Evolutionary conservation across 176 grass and related monocot species (phyloP).

Genomic region (Olyra latifolia): DNA sequence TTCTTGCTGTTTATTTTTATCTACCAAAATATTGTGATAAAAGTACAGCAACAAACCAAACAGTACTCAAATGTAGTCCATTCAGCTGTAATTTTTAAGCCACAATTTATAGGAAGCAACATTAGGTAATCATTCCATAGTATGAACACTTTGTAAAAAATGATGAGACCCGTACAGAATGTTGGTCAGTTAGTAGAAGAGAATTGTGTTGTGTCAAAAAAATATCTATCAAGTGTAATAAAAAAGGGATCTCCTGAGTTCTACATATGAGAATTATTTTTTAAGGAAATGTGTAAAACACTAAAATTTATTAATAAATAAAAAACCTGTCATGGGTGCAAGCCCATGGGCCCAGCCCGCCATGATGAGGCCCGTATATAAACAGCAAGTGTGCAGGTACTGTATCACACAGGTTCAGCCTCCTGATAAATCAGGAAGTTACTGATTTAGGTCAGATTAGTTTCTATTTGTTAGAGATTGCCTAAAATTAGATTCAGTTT

Average conservation of each 20-base stretch:
- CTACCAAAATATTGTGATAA: neutral
- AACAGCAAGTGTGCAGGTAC: too few relatives aligned
- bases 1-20: neutral
- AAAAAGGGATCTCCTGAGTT: neutral
- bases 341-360: too few relatives aligned
- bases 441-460: too few relatives aligned
- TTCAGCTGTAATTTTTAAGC: neutral
- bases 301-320: neutral
- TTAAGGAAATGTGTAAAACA: neutral
- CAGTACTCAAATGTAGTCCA: neutral
- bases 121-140: neutral
- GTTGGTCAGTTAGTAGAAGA: neutral
- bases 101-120: slow-evolving; percentile 10
- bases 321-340: neutral
- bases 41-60: neutral
- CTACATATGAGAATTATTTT: neutral
- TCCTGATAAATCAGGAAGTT: too few relatives aligned
- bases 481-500: too few relatives aligned
- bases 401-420: too few relatives aligned
- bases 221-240: neutral
- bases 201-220: neutral
- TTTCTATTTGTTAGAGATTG: too few relatives aligned
- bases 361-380: too few relatives aligned
- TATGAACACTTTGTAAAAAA: neutral
- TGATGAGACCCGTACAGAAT: neutral